Evolutionary conservation across 306 rosid species (phyloP).

Genomic region (Vigna unguiculata): DNA sequence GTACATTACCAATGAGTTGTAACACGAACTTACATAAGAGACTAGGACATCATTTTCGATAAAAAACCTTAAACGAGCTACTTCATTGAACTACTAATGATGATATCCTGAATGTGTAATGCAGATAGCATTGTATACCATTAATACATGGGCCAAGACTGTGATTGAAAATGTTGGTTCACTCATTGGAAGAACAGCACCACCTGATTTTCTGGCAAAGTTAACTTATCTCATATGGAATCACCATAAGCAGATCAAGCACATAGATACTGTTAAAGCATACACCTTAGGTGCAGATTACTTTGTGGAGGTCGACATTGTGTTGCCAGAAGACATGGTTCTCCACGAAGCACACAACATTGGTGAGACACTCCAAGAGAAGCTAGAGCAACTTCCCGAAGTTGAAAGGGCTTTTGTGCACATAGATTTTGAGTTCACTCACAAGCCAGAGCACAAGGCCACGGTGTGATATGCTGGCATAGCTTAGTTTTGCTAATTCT

Average conservation of each 20-base stretch:
- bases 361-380: constrained; percentile 80
- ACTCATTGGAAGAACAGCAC: constrained; percentile 78
- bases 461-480: constrained; percentile 51
- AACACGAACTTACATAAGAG: no score
- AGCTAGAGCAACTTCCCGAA: constrained; percentile 75
- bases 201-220: constrained; percentile 78
- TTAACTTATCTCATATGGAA: constrained; percentile 80
- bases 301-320: constrained; percentile 89
- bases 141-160: constrained; percentile 78
- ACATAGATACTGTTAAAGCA: constrained; percentile 85
- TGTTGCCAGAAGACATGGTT: constrained; percentile 72
- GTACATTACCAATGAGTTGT: no score
- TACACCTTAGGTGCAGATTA: constrained; percentile 77
- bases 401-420: constrained; percentile 90
- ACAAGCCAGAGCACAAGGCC: constrained; percentile 77
- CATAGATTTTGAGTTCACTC: constrained; percentile 75
- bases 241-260: constrained; percentile 72
- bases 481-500: no score
- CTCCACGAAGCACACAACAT: constrained; percentile 75
- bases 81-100: no score
- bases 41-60: no score
- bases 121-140: constrained; percentile 87
- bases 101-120: constrained; percentile 30
- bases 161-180: constrained; percentile 77
- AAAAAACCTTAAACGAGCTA: no score